These are phyloP conservation scores for Tulasnella sp. DNA, from an alignment of 768 basidiomycete species.

Conservation along the genomic window DNA sequence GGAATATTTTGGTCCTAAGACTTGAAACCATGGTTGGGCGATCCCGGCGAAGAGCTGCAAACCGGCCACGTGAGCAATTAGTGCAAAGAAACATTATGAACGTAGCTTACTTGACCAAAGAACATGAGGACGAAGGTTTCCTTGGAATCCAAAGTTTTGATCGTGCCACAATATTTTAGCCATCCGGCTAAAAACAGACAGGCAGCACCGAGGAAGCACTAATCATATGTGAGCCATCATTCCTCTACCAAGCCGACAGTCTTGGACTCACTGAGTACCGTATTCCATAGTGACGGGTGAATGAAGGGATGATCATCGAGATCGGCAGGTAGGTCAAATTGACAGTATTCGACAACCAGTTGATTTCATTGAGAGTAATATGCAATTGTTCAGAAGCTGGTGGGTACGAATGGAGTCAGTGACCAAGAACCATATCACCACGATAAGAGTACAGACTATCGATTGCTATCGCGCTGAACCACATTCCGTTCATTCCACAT, in stretches of 20 bases:
- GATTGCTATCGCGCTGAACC: conserved; percentile 76
- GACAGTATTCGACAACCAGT: conserved; percentile 68
- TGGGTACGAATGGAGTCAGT: not conserved
- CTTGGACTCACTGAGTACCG: conserved; percentile 43
- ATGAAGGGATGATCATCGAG: conserved; percentile 44
- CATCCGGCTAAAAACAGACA: conserved; percentile 51
- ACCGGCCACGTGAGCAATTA: not conserved
- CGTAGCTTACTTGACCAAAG: conserved; percentile 47
- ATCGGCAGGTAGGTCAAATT: conserved; percentile 49
- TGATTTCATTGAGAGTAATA: conserved; percentile 30
- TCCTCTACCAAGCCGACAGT: not conserved
- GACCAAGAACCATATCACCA: not conserved
- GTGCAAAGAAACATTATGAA: not conserved
- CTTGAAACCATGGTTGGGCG: conserved; percentile 60
- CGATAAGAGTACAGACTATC: conserved; percentile 32
- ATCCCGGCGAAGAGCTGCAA: conserved; percentile 46
- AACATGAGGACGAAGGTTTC: conserved; percentile 55
- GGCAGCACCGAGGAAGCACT: conserved; percentile 51
- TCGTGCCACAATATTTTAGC: conserved; percentile 64
- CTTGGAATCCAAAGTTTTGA: conserved; percentile 35
- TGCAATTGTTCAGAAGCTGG: not conserved
- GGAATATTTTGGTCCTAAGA: conserved; percentile 68
- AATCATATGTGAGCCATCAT: not conserved
- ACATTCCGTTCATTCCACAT: conserved; percentile 56
- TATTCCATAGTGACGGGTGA: conserved; percentile 48